A percentile compares a stretch with the other conserved stretches of the same genome.
phyloP scores from a whole-genome alignment of 1,284 basidiomycete genomes.

The Hemileia vastatrix region DNA sequence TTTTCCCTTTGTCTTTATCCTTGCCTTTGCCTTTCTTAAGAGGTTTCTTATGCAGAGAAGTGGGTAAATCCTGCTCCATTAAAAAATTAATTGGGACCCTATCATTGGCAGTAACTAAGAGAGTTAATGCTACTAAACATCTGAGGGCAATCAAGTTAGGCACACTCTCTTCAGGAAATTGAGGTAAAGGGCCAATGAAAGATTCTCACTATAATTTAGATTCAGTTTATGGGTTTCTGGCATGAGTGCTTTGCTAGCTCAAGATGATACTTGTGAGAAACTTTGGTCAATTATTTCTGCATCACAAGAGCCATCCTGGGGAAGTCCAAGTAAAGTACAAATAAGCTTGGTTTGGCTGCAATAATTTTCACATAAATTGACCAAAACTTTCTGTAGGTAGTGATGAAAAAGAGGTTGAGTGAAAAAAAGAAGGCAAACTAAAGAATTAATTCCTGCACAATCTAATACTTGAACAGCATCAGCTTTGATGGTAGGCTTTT shows the following conservation, averaged over 20 bases:
- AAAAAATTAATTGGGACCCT: slow-evolving; percentile 77
- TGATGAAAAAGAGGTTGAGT: slow-evolving; percentile 99
- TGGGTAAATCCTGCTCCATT: too few relatives aligned
- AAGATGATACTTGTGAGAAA: too few relatives aligned
- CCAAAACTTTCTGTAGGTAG: slow-evolving; percentile 75
- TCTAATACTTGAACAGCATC: too few relatives aligned
- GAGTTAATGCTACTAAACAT: slow-evolving; percentile 76
- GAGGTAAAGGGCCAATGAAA: slow-evolving; percentile 47
- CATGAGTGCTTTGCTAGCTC: too few relatives aligned
- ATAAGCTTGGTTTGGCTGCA: slow-evolving; percentile 85
- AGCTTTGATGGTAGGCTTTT: too few relatives aligned
- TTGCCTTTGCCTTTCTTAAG: too few relatives aligned
- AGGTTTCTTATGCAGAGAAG: too few relatives aligned
- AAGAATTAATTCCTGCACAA: slow-evolving; percentile 72
- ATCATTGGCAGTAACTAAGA: too few relatives aligned
- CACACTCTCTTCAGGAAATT: too few relatives aligned
- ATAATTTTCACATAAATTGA: too few relatives aligned
- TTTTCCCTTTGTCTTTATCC: slow-evolving; percentile 72
- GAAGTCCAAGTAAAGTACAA: slow-evolving; percentile 78
- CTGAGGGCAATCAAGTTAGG: too few relatives aligned
- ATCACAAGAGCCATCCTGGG: slow-evolving; percentile 75
- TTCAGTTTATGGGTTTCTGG: slow-evolving; percentile 57
- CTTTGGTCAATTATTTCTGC: too few relatives aligned
- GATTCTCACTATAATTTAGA: slow-evolving; percentile 49
- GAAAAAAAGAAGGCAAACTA: slow-evolving; percentile 85